Base-by-base conservation (phyloP, 179 eudicot genomes). In the Monotropa hypopitys region DNA sequence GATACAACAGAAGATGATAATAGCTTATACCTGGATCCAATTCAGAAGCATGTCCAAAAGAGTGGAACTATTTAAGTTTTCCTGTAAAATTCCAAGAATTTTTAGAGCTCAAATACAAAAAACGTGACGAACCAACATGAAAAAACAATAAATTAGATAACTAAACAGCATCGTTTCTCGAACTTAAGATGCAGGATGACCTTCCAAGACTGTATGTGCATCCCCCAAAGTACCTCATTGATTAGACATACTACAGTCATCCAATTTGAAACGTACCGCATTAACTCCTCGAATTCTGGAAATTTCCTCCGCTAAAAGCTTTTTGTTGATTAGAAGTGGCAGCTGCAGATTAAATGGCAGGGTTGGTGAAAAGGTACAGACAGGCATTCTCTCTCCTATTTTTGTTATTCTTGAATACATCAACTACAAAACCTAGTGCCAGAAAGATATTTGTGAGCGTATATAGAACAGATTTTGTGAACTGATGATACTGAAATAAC, bases 11-110 rank as follows among this genome's bases (percentile, higher is more conserved):
- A 46, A 43, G 78, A 28, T 23, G 45, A 1, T 12, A 59, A 59
- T 59, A 59, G 33, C 16, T n/a, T 30, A 46, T 87, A 95, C 99
- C 99, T 95, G 91, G 82, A 93, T 85, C 99, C 99, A 95, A 75
- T 79, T 78, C 75, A 95, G 87, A 80, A 95, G 95, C 95, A 93
- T 83, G 83, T 89, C 93, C 86, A 93, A 87, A 78, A 83, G 90
- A 75, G 85, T 85, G 78, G 83, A 79, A 62, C 78, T 76, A 30
- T 86, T 79, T 82, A 82, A 76, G 45, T 78, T 32, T 56, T 88
- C 92, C 99, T 95, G 88, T 56, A 45, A 75, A 73, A 79, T 70
- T 56, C 18, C 40, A 78, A 70, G 40, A 82, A 51, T 15, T 38
- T 13, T 59, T 56, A 74, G 65, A 46, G 77, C 54, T 49, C 63